These are phyloP conservation scores for Claviceps sp. DNA, from an alignment of 2,329 filamentous ascomycete species.

Conservation along the genomic window DNA sequence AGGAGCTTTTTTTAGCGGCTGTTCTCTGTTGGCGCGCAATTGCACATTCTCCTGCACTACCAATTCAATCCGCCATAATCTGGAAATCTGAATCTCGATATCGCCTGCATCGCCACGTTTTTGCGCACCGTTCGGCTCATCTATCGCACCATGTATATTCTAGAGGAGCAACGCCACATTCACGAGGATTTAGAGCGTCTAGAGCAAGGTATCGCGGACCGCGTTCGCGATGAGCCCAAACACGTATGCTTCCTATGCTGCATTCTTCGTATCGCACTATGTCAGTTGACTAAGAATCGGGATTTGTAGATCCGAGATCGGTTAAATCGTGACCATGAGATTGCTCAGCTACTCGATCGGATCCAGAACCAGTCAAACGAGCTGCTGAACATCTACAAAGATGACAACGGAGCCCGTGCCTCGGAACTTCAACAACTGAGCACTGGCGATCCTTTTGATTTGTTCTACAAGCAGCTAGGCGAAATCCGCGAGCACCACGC, in stretches of 20 bases:
- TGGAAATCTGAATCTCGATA: background rate
- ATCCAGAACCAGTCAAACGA: constrained; percentile 77
- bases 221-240: constrained; percentile 76
- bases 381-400: constrained; percentile 72
- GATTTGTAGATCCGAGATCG: constrained; percentile 64
- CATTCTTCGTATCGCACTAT: background rate
- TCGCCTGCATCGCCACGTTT: background rate
- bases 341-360: constrained; percentile 72
- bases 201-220: constrained; percentile 85
- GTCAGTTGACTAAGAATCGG: constrained; percentile 11
- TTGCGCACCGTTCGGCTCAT: background rate
- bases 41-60: no score
- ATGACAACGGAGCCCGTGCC: constrained; percentile 56
- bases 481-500: constrained; percentile 79
- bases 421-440: constrained; percentile 76
- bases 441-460: constrained; percentile 73
- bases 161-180: constrained; percentile 87
- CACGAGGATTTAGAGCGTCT: constrained; percentile 95
- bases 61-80: no score
- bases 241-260: constrained; percentile 44
- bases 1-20: no score
- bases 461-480: constrained; percentile 77
- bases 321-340: constrained; percentile 82
- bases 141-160: constrained; percentile 52
- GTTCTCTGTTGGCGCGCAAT: no score